Conservation (phyloP, 73 alveolate species). For the Paramecium caudatum region DNA sequence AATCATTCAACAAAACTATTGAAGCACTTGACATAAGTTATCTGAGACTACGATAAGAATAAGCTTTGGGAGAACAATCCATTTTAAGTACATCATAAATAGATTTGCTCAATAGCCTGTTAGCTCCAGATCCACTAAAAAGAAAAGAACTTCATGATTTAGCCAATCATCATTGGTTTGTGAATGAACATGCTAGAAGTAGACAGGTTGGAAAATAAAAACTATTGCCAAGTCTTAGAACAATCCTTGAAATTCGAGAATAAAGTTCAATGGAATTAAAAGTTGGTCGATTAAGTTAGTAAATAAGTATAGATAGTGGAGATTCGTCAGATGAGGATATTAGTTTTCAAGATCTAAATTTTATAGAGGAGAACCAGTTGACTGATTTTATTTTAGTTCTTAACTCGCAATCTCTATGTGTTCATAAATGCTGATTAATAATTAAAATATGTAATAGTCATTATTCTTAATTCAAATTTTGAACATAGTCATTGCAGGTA, state of each 20-base stretch:
- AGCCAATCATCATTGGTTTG: slow-evolving; percentile 66
- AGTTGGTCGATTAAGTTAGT: neutral
- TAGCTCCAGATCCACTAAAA: slow-evolving; percentile 31
- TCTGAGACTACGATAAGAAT: slow-evolving; percentile 2
- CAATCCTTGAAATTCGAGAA: slow-evolving; percentile 27
- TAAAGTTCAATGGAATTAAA: slow-evolving; percentile 17
- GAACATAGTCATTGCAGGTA: slow-evolving; percentile 27
- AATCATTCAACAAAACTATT: neutral
- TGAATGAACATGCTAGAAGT: slow-evolving; percentile 9
- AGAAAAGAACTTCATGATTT: slow-evolving; percentile 18
- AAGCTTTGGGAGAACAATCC: neutral
- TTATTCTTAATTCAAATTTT: slow-evolving; percentile 40
- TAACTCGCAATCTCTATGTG: neutral
- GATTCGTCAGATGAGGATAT: neutral
- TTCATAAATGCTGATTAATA: slow-evolving; percentile 31
- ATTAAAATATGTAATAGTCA: too few species aligned
- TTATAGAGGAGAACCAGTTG: neutral
- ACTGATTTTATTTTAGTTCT: neutral
- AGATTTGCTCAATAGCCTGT: neutral
- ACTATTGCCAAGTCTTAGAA: slow-evolving; percentile 32
- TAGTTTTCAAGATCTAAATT: neutral
- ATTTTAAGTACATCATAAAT: slow-evolving; percentile 19
- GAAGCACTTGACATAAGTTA: neutral
- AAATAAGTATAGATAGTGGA: neutral
- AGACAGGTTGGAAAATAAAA: neutral